A percentile compares a stretch with the other conserved stretches of the same genome.
These are phyloP conservation scores for Russula abietina DNA, from an alignment of 768 basidiomycete genomes.

Conservation along the genomic window DNA sequence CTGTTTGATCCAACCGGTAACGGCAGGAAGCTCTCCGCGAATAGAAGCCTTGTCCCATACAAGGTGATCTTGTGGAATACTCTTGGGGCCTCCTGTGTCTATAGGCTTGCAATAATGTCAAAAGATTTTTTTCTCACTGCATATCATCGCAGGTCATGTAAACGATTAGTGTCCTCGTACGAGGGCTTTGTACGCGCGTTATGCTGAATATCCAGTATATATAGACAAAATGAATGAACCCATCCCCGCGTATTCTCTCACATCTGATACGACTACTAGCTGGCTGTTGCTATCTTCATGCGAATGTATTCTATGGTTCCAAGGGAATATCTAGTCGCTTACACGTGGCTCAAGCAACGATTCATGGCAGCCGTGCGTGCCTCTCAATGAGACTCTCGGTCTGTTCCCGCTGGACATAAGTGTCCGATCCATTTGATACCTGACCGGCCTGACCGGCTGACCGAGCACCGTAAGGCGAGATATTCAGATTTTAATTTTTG, in stretches of 20 bases:
- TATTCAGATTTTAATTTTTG: too few species aligned
- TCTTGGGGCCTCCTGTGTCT: neutral
- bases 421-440: too few species aligned
- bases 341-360: constrained; percentile 77
- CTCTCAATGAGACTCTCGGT: constrained; percentile 32
- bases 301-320: constrained; percentile 93
- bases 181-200: neutral
- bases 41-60: neutral
- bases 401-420: too few species aligned
- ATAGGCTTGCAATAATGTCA: neutral
- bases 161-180: neutral
- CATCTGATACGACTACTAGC: constrained; percentile 6
- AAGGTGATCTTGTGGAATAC: neutral
- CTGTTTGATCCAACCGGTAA: neutral
- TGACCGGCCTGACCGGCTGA: too few species aligned
- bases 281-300: constrained; percentile 41
- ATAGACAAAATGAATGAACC: constrained; percentile 12
- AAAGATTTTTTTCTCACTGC: neutral
- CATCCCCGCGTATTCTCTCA: constrained; percentile 24
- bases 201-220: constrained; percentile 5
- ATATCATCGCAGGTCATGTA: neutral
- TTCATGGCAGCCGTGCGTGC: constrained; percentile 64
- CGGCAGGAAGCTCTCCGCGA: neutral
- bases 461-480: too few species aligned
- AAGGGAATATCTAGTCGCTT: constrained; percentile 84